A percentile compares a stretch with the other conserved stretches of the same genome.
These are phyloP conservation scores for Curvularia sp. DNA, from an alignment of 2,329 filamentous ascomycete species.

Conservation along the genomic window DNA sequence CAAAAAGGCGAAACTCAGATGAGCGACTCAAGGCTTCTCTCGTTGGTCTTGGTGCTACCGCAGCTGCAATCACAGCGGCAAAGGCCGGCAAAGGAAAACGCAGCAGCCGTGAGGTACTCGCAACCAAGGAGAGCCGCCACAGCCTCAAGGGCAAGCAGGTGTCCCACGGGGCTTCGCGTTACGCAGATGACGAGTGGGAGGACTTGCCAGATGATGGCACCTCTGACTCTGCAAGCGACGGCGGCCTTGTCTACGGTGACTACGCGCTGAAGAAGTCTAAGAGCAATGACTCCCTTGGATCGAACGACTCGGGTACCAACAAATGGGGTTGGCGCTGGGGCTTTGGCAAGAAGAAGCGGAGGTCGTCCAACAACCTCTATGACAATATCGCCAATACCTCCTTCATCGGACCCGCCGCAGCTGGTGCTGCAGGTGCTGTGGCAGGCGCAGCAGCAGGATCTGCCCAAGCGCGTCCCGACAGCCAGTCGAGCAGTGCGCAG, in stretches of 20 bases:
- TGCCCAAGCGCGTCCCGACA: conserved; percentile 57
- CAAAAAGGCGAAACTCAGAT: conserved; percentile 51
- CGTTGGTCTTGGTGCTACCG: conserved; percentile 56
- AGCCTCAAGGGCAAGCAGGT: conserved; percentile 30
- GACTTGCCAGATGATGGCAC: conserved; percentile 48
- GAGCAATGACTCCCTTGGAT: conserved; percentile 61
- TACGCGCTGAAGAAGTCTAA: conserved; percentile 47
- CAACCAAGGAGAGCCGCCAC: conserved; percentile 43
- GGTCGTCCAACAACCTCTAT: conserved; percentile 45
- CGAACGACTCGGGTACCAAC: conserved; percentile 60
- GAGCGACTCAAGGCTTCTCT: conserved; percentile 57
- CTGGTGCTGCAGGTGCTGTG: conserved; percentile 44
- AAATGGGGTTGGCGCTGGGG: conserved; percentile 70
- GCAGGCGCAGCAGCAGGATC: conserved; percentile 57
- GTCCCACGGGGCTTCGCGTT: conserved; percentile 34
- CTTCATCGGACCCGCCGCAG: conserved; percentile 48
- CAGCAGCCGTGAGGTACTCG: conserved; percentile 43
- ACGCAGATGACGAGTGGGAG: conserved; percentile 59
- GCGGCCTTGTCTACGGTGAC: conserved; percentile 67
- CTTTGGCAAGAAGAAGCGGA: conserved; percentile 55
- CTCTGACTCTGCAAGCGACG: conserved; percentile 58
- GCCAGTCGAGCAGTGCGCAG: conserved; percentile 55
- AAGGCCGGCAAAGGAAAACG: conserved; percentile 44
- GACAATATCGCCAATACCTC: conserved; percentile 47
- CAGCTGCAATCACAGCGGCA: conserved; percentile 56